Evolutionary conservation across 768 basidiomycete genomes (phyloP), one percentile per base, ranked within the genome.

Genomic region (Hebeloma cylindrosporum): DNA sequence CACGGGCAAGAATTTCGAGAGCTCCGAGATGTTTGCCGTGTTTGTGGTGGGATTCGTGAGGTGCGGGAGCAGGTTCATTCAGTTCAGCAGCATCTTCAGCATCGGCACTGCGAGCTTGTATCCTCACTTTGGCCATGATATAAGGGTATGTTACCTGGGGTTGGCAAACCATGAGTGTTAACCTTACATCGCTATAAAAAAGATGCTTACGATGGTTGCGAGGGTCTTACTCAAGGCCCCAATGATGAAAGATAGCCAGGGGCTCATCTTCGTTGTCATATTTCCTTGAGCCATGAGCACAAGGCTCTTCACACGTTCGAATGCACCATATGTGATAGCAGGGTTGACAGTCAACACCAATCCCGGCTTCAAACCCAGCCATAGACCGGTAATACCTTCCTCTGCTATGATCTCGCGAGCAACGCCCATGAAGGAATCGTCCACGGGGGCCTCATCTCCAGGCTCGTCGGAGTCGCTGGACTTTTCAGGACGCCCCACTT

Each of bases 301-400:
- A 2, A 88, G 50, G 32, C 73, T 77, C 71, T 97, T 97, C 44
- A 97, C 73, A 31, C 96, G 80, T 69, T 98, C 95, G 60, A 90
- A 98, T 29, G 85, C 74, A 37, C 96, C 96, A 59, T 95, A 97
- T 1, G 95, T 99, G 64, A 99, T 97, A 17, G 95, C 93, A 4
- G 96, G 95, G 65, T 98, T 98, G 41, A 93, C 83, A 25, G 95
- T 98, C 25, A 99, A 77, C n/a, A 97, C 92, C 53, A 99, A 68
- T 29, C 90, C 83, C 2, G 96, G 94, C 62, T 85, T 89, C 48
- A 97, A 70, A 5, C 96, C 96, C 5, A 93, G 74, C 96, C 96
- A 99, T 2, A 98, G 71, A 7, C 91, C 94, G 0, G 80, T 74
- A 2, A 92, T 70, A 42, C 93, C 93, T 48, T 95, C 91, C 64